A percentile compares a stretch with the other conserved stretches of the same genome.
Conservation (phyloP, 2,329 filamentous ascomycete genomes). For the Fusarium sp. region DNA sequence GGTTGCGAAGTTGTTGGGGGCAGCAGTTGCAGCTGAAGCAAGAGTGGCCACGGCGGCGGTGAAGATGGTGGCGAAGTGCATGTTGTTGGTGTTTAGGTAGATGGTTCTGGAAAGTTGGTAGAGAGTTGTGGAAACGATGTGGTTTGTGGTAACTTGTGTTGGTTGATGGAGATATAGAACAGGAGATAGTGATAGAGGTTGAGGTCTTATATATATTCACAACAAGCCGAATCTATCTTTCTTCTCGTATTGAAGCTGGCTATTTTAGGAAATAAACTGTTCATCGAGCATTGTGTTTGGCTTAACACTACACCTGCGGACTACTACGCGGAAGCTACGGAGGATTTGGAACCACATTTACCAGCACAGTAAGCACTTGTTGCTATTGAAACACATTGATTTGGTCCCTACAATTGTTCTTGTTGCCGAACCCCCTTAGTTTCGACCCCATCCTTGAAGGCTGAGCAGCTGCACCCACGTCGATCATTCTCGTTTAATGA, state of each 20-base stretch:
- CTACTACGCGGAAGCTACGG: no score
- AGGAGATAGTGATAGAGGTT: fast-evolving
- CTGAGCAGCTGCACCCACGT: neutral
- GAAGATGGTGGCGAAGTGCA: neutral
- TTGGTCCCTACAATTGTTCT: neutral
- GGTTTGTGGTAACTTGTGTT: neutral
- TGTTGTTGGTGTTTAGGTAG: neutral
- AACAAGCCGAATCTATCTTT: no score
- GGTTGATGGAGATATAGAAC: neutral
- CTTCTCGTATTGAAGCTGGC: neutral
- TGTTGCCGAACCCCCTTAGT: neutral
- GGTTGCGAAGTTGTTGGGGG: slow-evolving; percentile 5
- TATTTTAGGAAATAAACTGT: neutral
- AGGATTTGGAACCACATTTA: neutral
- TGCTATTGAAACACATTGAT: neutral
- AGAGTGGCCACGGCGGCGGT: neutral
- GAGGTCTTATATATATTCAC: neutral
- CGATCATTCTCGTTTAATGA: neutral
- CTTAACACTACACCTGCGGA: neutral
- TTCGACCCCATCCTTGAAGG: neutral
- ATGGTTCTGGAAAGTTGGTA: neutral
- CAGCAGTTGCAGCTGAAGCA: neutral
- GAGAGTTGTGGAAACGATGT: no score
- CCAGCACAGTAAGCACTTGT: slow-evolving; percentile 7
- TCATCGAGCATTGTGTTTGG: no score